Evolutionary conservation across 1,284 basidiomycete species (phyloP).

Genomic region (Coniferiporia sulphurascens): DNA sequence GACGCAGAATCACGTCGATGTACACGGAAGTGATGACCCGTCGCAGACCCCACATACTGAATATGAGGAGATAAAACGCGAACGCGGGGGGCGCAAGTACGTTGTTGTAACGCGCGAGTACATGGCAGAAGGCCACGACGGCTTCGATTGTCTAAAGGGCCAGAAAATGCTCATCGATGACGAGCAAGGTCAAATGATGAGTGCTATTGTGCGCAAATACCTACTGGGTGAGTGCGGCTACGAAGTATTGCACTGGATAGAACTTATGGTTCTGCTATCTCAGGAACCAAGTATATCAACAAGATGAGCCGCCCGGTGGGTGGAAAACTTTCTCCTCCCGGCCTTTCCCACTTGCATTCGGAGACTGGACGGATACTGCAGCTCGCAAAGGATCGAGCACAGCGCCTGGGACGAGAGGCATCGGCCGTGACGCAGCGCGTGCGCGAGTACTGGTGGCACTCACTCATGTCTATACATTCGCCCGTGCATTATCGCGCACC

Average conservation of each 20-base stretch:
- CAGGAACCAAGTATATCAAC: constrained; percentile 67
- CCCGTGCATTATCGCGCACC: constrained; percentile 54
- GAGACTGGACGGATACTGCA: constrained; percentile 40
- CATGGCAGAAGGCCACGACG: constrained; percentile 77
- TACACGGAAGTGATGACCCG: constrained; percentile 35
- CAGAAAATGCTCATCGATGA: constrained; percentile 75
- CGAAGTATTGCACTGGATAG: not conserved
- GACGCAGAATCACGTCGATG: constrained; percentile 34
- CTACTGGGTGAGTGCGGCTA: constrained; percentile 59
- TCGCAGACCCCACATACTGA: constrained; percentile 37
- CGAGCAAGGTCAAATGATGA: constrained; percentile 81
- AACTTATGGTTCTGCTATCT: not conserved
- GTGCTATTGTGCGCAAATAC: constrained; percentile 79
- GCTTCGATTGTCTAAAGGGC: constrained; percentile 68
- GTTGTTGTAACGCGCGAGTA: constrained; percentile 76
- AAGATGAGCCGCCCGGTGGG: constrained; percentile 43
- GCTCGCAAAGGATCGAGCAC: constrained; percentile 36
- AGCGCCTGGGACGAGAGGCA: constrained; percentile 17
- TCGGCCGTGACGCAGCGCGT: constrained; percentile 14
- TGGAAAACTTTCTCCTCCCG: constrained; percentile 5
- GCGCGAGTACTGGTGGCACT: constrained; percentile 44
- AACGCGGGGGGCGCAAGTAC: constrained; percentile 57
- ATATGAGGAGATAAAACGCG: constrained; percentile 51
- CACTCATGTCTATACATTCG: constrained; percentile 43
- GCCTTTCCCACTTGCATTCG: constrained; percentile 31